These are phyloP conservation scores for Jimgerdemannia flammicorona DNA, from an alignment of 192 early-diverging fungal genomes.

Conservation along the genomic window DNA sequence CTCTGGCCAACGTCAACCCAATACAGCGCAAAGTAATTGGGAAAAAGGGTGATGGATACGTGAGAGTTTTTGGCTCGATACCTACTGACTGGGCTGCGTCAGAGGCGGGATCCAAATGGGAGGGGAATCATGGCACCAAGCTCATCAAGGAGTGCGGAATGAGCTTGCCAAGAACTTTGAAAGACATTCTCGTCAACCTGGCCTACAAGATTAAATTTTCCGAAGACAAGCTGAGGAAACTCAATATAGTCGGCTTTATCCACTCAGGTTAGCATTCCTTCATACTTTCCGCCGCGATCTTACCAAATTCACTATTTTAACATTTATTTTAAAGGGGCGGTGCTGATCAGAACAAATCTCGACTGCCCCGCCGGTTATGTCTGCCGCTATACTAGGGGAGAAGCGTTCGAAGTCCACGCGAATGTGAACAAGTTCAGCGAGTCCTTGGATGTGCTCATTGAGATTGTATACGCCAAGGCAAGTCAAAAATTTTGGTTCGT, in stretches of 20 bases:
- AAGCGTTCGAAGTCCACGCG: slow-evolving; percentile 19
- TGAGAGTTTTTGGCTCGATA: slow-evolving; percentile 2
- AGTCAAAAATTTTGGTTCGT: slow-evolving; percentile 1
- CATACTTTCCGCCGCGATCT: slow-evolving; percentile 3
- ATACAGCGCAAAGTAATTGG: slow-evolving; percentile 1
- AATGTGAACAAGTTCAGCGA: slow-evolving; percentile 17
- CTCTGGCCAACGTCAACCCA: slow-evolving; percentile 1
- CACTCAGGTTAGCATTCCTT: slow-evolving; percentile 16
- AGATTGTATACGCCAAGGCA: slow-evolving; percentile 16
- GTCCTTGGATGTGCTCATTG: slow-evolving; percentile 19
- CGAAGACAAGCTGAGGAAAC: slow-evolving; percentile 19
- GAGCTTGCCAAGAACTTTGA: slow-evolving; percentile 19
- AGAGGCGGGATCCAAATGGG: slow-evolving; percentile 8
- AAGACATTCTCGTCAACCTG: slow-evolving; percentile 19
- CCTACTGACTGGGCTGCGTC: slow-evolving; percentile 10
- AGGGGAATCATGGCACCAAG: slow-evolving; percentile 13
- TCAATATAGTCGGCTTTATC: slow-evolving; percentile 18
- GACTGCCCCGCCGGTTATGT: slow-evolving; percentile 21
- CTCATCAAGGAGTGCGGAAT: slow-evolving; percentile 17
- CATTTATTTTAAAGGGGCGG: slow-evolving; percentile 19
- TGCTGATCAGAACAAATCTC: slow-evolving; percentile 19
- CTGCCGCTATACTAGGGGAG: slow-evolving; percentile 16
- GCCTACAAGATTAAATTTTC: slow-evolving; percentile 15
- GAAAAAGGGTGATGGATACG: slow-evolving; percentile 5
- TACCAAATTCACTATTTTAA: slow-evolving; percentile 8